Evolutionary conservation across 768 basidiomycete species (phyloP), one percentile per base, ranked within the genome.

Genomic region (Scleroderma citrinum): DNA sequence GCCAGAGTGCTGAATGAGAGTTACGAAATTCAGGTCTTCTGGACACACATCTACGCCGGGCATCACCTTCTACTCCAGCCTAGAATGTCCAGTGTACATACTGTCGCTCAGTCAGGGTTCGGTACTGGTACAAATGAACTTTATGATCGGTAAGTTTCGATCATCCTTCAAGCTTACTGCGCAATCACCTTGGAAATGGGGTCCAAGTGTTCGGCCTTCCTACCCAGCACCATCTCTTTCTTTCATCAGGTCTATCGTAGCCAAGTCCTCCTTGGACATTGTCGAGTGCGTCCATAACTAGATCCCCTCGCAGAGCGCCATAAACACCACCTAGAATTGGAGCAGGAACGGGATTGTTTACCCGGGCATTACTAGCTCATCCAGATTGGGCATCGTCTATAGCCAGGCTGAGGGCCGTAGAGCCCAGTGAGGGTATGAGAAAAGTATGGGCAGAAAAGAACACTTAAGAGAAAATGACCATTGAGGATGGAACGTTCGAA

Each of bases 341-440:
- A 11, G 71, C 85, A 6, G 92, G 92, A 21, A 93, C 91, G 2
- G 92, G 92, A 13, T 82, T 96, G 47, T 95, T 93, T 65, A 90
- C 92, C 11, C 80, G 90, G 10, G 84, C 90, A 3, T 65, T 95
- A 20, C 71, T 94, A 36, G 76, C 78, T 6, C 77, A 88, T 63
- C 71, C 74, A 16, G 75, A 72, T 34, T 83, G 77, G 77, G 57
- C 76, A 16, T 60, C 65, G 38, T 63, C 60, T 49, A 71, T 92
- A 42, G 70, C 69, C 24, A 65, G 74, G 40, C 63, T 94, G 16
- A 73, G 73, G 46, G 89, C 87, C 5, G 60, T 93, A 29, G 94
- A 97, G 64, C 94, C 94, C 14, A 87, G 86, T 55, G 72, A 74
- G 39, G 94, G 93, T 24, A 96, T 96, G 94, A 76, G 93, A 46